Evolutionary conservation across 441 rosid genomes (phyloP).

Genomic region (Pelargonium myrrhifolium): DNA sequence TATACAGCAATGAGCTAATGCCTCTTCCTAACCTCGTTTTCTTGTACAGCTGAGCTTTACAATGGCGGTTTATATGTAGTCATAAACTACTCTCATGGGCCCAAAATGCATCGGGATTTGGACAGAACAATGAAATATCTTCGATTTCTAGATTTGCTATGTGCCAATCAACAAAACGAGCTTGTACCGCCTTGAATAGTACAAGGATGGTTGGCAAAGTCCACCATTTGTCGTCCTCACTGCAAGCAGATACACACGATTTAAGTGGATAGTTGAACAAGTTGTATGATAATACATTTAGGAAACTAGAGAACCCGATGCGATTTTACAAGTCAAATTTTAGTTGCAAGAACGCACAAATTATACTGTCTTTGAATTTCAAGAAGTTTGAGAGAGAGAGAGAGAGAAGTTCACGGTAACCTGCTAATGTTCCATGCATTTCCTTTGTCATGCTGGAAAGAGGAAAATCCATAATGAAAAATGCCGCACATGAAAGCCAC

Average conservation of each 20-base stretch:
- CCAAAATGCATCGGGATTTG: no score
- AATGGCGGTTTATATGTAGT: no score
- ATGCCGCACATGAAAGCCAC: constrained; percentile 80
- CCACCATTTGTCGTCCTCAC: constrained; percentile 66
- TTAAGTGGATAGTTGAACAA: not conserved
- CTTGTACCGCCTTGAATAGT: constrained; percentile 66
- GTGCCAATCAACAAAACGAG: constrained; percentile 85
- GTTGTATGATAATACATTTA: no score
- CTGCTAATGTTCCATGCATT: constrained; percentile 55
- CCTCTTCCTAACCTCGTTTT: no score
- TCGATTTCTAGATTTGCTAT: constrained; percentile 81
- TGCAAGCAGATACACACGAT: constrained; percentile 24
- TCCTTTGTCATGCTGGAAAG: constrained; percentile 37
- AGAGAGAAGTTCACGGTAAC: constrained; percentile 25
- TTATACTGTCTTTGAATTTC: no score
- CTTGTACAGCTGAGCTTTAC: no score
- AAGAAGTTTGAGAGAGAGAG: not conserved
- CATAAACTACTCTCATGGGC: constrained; percentile 51
- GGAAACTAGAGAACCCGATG: no score
- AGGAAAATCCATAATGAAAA: constrained; percentile 44
- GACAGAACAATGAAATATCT: constrained; percentile 65
- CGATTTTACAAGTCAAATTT: no score
- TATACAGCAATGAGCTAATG: no score
- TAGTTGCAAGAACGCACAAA: no score
- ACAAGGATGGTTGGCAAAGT: constrained; percentile 48